Evolutionary conservation across 148 eudicot species (phyloP), one percentile per base, ranked within the genome.

Genomic region (Euryodendron excelsum): DNA sequence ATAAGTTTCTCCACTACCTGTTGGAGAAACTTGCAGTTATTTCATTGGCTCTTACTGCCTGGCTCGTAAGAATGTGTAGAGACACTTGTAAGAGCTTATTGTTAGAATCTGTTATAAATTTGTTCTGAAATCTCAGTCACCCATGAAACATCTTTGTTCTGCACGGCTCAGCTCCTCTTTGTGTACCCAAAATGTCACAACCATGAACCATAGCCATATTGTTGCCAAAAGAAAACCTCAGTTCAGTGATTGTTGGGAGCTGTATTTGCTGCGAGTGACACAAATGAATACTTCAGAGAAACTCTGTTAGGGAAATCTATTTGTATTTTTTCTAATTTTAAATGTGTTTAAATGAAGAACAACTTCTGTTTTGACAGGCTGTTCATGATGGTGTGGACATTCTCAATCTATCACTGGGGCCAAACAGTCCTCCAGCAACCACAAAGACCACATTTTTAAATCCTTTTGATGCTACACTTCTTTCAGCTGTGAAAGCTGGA

Each of bases 361-460:
- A 28, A n/a, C 34, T 39, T 45, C 14, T 82, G 20, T 80, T n/a
- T n/a, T 86, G 45, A 85, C 89, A 96, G 99, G 98, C 99, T 67
- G 99, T 93, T 82, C 95, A 90, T 74, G 98, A 96, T 82, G 98
- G 99, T 68, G 99, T 96, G 70, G 99, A 96, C 83, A 93, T 93
- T 80, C 84, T 96, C 69, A 96, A 93, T 79, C 99, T 96, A 77
- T 96, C 98, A 50, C 94, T 96, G 66, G 98, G 99, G 44, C 97
- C 98, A 58, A 92, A 93, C 81, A 91, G 98, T 85, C 98, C 97
- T 36, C 99, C 99, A 34, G 90, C 99, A 64, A 85, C 89, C 80
- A 92, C 97, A 67, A 93, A 89, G 84, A 88, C 93, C 48, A 90
- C 99, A 55, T 96, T 92, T 82, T 82, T 96, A 77, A 93, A 96